Evolutionary conservation across 106 monocot genomes (phyloP).

Genomic region (Posidonia australis): DNA sequence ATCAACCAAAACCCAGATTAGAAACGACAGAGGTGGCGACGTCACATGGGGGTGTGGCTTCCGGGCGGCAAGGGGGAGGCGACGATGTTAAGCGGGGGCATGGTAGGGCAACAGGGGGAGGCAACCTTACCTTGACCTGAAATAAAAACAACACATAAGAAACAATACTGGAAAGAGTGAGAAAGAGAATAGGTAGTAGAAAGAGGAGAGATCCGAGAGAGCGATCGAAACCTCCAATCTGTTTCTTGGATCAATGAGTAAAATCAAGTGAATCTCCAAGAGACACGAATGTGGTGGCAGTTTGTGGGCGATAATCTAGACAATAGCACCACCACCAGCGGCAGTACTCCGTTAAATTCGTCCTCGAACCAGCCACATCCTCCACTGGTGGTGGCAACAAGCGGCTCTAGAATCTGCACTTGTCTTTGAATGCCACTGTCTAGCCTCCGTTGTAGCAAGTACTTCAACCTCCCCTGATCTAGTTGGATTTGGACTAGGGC

Average conservation of each 20-base stretch:
- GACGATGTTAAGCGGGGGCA: too few relatives aligned
- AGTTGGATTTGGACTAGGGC: neutral
- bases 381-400: constrained; percentile 20
- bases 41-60: too few relatives aligned
- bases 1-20: neutral
- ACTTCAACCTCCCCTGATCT: neutral
- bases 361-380: constrained; percentile 27
- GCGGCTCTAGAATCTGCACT: constrained; percentile 21
- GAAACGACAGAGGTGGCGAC: constrained; percentile 3
- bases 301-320: constrained; percentile 37
- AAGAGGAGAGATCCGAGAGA: too few relatives aligned
- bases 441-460: constrained; percentile 19
- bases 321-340: constrained; percentile 26
- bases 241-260: too few relatives aligned
- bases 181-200: too few relatives aligned
- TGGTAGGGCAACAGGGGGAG: too few relatives aligned
- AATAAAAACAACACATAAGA: too few relatives aligned
- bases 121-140: too few relatives aligned
- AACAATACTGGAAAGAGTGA: too few relatives aligned
- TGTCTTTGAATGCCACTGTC: constrained; percentile 1
- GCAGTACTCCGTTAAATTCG: constrained; percentile 42
- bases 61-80: too few relatives aligned
- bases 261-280: too few relatives aligned
- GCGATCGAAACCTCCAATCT: too few relatives aligned
- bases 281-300: constrained; percentile 23